These are phyloP conservation scores for Trichosporon asahii DNA, from an alignment of 1,284 basidiomycete species.

Conservation along the genomic window DNA sequence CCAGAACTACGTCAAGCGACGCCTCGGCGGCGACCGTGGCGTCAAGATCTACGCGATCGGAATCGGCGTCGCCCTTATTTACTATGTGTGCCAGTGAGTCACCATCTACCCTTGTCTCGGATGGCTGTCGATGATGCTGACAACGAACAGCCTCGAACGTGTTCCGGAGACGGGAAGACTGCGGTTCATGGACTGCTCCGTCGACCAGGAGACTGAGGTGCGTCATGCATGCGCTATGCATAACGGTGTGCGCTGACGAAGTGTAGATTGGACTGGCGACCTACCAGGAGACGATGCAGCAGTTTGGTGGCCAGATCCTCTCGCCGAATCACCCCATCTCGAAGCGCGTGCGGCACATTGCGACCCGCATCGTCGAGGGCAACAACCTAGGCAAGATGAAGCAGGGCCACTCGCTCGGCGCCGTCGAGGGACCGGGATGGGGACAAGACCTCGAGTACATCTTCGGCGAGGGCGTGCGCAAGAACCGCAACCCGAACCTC, in stretches of 20 bases:
- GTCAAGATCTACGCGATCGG: slow-evolving; percentile 42
- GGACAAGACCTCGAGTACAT: slow-evolving; percentile 28
- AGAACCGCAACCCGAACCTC: background rate
- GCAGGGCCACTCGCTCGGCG: slow-evolving; percentile 37
- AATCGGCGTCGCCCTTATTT: slow-evolving; percentile 54
- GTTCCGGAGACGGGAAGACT: slow-evolving; percentile 77
- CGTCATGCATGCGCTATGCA: slow-evolving; percentile 19
- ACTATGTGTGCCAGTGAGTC: slow-evolving; percentile 63
- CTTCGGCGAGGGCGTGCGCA: slow-evolving; percentile 23
- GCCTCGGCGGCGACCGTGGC: slow-evolving; percentile 46
- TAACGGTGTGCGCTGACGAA: too few relatives aligned
- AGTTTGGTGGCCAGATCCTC: slow-evolving; percentile 53
- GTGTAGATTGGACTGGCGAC: slow-evolving; percentile 20
- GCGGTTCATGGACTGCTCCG: slow-evolving; percentile 75
- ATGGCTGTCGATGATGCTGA: background rate
- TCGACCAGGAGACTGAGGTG: slow-evolving; percentile 59
- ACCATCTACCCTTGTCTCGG: background rate
- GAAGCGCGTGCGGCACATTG: slow-evolving; percentile 66
- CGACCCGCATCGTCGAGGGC: slow-evolving; percentile 66
- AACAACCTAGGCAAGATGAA: slow-evolving; percentile 66
- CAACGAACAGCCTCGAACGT: slow-evolving; percentile 62
- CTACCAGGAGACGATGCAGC: slow-evolving; percentile 19
- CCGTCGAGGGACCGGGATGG: slow-evolving; percentile 39
- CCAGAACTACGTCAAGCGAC: slow-evolving; percentile 33
- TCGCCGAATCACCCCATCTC: slow-evolving; percentile 67